phyloP scores from a whole-genome alignment of 352 stramenopile species.

The Globisporangium spiculum region DNA sequence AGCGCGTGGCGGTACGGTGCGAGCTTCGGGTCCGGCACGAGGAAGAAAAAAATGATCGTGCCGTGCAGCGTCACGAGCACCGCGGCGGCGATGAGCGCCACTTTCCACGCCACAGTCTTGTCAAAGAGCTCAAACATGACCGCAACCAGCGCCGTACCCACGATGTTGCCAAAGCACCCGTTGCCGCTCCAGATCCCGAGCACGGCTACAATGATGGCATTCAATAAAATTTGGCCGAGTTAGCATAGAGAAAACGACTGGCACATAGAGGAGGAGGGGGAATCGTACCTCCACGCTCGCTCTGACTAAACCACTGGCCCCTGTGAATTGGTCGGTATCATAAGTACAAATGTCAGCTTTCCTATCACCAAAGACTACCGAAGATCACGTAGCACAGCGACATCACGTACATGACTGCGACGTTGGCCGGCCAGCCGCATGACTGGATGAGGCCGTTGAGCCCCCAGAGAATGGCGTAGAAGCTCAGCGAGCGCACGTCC shows the following conservation, averaged over 20 bases:
- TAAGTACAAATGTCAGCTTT: constrained; percentile 21
- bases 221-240: neutral
- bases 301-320: constrained; percentile 92
- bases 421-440: constrained; percentile 69
- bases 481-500: constrained; percentile 63
- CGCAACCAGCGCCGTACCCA: constrained; percentile 84
- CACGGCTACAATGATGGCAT: constrained; percentile 46
- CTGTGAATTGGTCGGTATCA: constrained; percentile 33
- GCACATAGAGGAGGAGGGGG: neutral
- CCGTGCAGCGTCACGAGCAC: constrained; percentile 85
- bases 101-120: constrained; percentile 84
- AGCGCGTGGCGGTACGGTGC: constrained; percentile 44
- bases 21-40: constrained; percentile 76
- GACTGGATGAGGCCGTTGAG: constrained; percentile 84
- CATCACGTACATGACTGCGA: constrained; percentile 70
- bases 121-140: constrained; percentile 78
- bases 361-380: constrained; percentile 30
- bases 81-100: constrained; percentile 86
- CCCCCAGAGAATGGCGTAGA: constrained; percentile 70
- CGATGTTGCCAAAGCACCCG: constrained; percentile 95
- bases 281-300: constrained; percentile 55
- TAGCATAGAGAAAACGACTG: neutral
- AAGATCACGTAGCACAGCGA: too few species aligned
- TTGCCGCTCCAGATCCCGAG: constrained; percentile 97
- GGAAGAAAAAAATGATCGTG: constrained; percentile 78